Conservation (phyloP, 2,329 filamentous ascomycete genomes). For the Huntiella decipiens region DNA sequence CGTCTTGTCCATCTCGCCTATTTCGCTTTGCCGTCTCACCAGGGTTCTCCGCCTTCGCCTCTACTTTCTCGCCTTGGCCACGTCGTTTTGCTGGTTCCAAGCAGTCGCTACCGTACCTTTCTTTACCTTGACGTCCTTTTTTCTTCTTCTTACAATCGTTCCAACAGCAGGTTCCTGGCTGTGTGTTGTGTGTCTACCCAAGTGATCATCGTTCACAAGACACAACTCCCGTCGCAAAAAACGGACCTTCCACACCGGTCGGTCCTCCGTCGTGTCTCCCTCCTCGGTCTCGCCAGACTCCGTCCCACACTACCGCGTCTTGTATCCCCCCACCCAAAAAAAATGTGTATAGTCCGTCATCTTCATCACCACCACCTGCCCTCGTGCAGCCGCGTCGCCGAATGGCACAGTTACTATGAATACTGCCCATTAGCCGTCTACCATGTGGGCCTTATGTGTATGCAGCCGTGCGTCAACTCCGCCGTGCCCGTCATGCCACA, state of each 20-base stretch:
- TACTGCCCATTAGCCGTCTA: constrained; percentile 21
- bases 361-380: constrained; percentile 31
- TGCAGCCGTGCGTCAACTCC: constrained; percentile 23
- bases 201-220: neutral
- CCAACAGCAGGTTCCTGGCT: neutral
- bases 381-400: constrained; percentile 23
- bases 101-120: neutral
- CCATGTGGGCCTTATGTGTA: constrained; percentile 13
- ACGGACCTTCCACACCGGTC: no score
- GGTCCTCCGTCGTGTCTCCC: neutral
- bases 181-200: neutral
- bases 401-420: constrained; percentile 24
- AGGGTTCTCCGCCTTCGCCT: constrained; percentile 1
- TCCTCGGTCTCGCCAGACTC: neutral
- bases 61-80: neutral
- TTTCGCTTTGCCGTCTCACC: neutral
- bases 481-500: constrained; percentile 15
- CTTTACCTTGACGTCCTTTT: no score
- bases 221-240: no score
- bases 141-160: no score
- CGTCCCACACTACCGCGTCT: neutral
- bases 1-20: neutral
- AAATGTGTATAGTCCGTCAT: constrained; percentile 33
- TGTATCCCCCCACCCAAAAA: neutral
- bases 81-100: neutral